phyloP scores from a whole-genome alignment of 2,329 filamentous ascomycete species.

The Hypoxylon sp. region DNA sequence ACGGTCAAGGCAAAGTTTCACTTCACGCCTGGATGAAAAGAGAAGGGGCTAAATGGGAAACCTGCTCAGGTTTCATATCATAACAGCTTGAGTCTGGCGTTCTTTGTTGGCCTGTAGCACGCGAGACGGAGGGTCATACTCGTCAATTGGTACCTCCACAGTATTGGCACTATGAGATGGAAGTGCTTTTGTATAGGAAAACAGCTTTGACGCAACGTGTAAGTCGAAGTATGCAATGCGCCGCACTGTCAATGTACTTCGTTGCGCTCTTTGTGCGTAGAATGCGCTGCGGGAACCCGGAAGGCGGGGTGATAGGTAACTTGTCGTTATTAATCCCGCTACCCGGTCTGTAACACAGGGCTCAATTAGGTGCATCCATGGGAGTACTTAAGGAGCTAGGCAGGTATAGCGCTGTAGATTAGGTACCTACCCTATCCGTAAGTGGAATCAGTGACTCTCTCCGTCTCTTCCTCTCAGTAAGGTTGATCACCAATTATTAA shows the following conservation, averaged over 20 bases:
- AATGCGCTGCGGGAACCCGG: conserved; percentile 7
- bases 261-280: conserved; percentile 31
- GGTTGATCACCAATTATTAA: conserved; percentile 40
- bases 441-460: neutral
- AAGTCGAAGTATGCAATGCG: conserved; percentile 32
- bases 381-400: neutral
- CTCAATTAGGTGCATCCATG: neutral
- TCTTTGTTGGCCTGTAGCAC: conserved; percentile 41
- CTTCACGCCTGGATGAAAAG: conserved; percentile 37
- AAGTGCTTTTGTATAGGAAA: neutral
- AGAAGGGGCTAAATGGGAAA: conserved; percentile 35
- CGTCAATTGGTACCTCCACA: conserved; percentile 35
- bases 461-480: neutral
- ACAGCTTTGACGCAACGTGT: conserved; percentile 4
- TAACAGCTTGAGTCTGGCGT: conserved; percentile 8
- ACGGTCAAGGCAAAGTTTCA: conserved; percentile 44
- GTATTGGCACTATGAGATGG: conserved; percentile 5
- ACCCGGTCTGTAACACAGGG: conserved; percentile 4
- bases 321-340: conserved; percentile 26
- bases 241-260: conserved; percentile 45
- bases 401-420: neutral
- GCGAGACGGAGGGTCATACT: conserved; percentile 34
- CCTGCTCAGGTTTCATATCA: conserved; percentile 48
- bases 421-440: conserved; percentile 2
- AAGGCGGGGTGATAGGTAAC: conserved; percentile 28